Evolutionary conservation across 768 basidiomycete genomes (phyloP).

Genomic region (Jaapia argillacea): DNA sequence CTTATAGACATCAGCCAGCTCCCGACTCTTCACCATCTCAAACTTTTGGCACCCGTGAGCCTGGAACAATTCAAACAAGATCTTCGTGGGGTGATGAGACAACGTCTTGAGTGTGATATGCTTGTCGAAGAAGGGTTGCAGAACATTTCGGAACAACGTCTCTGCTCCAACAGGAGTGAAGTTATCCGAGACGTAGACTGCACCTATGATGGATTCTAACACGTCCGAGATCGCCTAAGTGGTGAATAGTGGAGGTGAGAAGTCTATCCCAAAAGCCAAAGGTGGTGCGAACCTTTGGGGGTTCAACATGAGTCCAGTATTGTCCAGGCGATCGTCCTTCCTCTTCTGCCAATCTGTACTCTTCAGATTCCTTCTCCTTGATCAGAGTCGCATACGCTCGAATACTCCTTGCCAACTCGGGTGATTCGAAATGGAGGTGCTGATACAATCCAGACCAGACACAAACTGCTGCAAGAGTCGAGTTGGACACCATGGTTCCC

Average conservation of each 20-base stretch:
- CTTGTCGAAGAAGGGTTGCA: constrained; percentile 72
- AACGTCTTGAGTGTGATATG: constrained; percentile 66
- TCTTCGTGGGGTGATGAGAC: constrained; percentile 68
- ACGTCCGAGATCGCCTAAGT: constrained; percentile 66
- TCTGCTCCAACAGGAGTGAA: constrained; percentile 54
- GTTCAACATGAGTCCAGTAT: constrained; percentile 69
- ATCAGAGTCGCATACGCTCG: constrained; percentile 41
- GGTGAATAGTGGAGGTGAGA: background rate
- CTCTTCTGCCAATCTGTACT: constrained; percentile 31
- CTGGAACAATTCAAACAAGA: constrained; percentile 65
- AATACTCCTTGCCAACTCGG: constrained; percentile 39
- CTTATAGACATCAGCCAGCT: constrained; percentile 4
- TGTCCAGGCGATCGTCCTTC: constrained; percentile 52
- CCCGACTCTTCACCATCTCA: constrained; percentile 22
- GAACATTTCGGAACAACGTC: constrained; percentile 52
- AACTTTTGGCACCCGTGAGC: constrained; percentile 63
- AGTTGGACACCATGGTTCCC: constrained; percentile 84
- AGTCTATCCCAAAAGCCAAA: too few species aligned
- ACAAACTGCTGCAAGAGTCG: constrained; percentile 65
- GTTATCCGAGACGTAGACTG: constrained; percentile 67
- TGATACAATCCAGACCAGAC: constrained; percentile 58
- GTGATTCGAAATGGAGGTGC: constrained; percentile 48
- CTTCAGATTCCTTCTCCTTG: constrained; percentile 32
- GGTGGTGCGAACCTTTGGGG: constrained; percentile 56
- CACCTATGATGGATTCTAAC: constrained; percentile 72